A percentile compares a stretch with the other conserved stretches of the same genome.
These are phyloP conservation scores for Xylaria sp. DNA, from an alignment of 2,329 filamentous ascomycete genomes.

Conservation along the genomic window DNA sequence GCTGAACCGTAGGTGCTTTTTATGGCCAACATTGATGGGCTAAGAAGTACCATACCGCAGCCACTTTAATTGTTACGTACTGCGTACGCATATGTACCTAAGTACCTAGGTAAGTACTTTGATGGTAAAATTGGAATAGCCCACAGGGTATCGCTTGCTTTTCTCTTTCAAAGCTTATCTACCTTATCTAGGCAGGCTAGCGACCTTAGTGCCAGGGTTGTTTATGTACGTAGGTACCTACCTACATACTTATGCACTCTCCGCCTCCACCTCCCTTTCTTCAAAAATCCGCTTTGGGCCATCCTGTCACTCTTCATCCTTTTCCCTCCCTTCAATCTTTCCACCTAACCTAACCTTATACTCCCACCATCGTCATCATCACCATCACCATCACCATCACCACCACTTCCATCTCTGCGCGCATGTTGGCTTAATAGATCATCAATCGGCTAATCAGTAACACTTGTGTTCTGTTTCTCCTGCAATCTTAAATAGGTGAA, in stretches of 20 bases:
- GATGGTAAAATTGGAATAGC: neutral
- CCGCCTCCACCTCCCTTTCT: conserved; percentile 33
- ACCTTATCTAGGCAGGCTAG: conserved; percentile 6
- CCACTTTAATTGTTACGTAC: neutral
- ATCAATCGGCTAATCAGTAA: conserved; percentile 21
- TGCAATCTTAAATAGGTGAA: conserved; percentile 26
- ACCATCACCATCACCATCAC: conserved; percentile 3
- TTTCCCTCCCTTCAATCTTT: conserved; percentile 24
- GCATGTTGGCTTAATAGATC: conserved; percentile 6
- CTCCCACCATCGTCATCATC: conserved; percentile 6
- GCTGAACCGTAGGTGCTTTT: no score
- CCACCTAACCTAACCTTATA: conserved; percentile 17
- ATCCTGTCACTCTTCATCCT: conserved; percentile 8
- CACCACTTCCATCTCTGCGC: conserved; percentile 3
- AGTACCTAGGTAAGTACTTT: no score
- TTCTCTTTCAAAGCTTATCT: conserved; percentile 15
- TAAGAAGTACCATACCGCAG: neutral
- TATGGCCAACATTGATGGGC: no score
- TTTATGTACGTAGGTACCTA: no score
- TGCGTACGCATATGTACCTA: no score
- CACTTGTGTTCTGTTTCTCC: neutral
- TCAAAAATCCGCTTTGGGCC: conserved; percentile 32
- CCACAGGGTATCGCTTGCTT: neutral
- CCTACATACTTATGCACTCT: no score
- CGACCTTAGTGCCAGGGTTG: neutral